These are phyloP conservation scores for Rhizomucor miehei DNA, from an alignment of 371 early-diverging fungal genomes.

Conservation along the genomic window DNA sequence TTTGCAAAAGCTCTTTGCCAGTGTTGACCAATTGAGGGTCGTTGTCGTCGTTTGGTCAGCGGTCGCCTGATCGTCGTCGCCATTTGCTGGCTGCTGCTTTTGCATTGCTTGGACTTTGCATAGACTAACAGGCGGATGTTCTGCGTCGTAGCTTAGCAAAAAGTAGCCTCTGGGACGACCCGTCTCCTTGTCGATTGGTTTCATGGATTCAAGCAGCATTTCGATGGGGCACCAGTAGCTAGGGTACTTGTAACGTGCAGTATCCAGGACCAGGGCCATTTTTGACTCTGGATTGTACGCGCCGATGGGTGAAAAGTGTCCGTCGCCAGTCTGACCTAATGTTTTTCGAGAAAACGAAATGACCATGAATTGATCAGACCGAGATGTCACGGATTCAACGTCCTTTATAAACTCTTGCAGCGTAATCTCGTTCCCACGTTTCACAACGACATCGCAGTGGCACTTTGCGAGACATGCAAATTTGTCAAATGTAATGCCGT, in stretches of 20 bases:
- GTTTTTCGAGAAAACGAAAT: conserved; percentile 78
- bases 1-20: conserved; percentile 48
- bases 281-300: conserved; percentile 63
- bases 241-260: conserved; percentile 79
- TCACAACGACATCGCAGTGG: conserved; percentile 77
- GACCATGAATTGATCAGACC: conserved; percentile 82
- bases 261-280: conserved; percentile 81
- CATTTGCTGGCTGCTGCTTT: not conserved
- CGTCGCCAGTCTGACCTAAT: conserved; percentile 91
- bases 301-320: conserved; percentile 78
- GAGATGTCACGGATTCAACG: conserved; percentile 61
- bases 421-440: conserved; percentile 63
- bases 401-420: conserved; percentile 77
- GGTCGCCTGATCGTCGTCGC: not conserved
- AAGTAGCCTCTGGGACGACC: conserved; percentile 85
- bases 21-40: conserved; percentile 43
- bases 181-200: conserved; percentile 79
- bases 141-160: conserved; percentile 57
- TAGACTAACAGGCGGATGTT: conserved; percentile 39
- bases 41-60: conserved; percentile 4
- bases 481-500: conserved; percentile 88
- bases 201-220: conserved; percentile 74
- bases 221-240: conserved; percentile 74
- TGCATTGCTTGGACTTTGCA: conserved; percentile 21
- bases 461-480: conserved; percentile 85